Percentiles rank a stretch among this genome's conserved stretches.
These are phyloP conservation scores for Arctostaphylos glauca DNA, from an alignment of 148 eudicot genomes.

Conservation along the genomic window DNA sequence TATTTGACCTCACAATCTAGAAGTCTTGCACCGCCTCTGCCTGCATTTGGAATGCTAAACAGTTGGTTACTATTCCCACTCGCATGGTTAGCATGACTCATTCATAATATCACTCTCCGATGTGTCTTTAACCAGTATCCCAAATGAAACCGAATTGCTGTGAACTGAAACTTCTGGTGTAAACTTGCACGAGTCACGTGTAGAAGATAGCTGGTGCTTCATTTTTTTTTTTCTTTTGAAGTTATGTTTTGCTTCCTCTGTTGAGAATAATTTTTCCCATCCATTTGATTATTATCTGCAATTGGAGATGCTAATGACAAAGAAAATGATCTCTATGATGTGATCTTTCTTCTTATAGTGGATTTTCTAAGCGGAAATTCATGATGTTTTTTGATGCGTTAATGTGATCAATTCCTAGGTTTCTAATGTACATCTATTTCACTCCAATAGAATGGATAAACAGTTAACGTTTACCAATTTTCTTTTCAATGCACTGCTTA, in stretches of 20 bases:
- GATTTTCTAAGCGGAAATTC: neutral
- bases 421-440: neutral
- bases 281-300: neutral
- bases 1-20: no score
- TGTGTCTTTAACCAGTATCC: neutral
- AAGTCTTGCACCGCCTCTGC: no score
- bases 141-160: neutral
- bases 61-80: neutral
- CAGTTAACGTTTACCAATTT: neutral
- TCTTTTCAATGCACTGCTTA: neutral
- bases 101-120: neutral
- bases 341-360: constrained; percentile 2
- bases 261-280: neutral
- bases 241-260: no score
- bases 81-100: neutral
- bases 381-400: neutral
- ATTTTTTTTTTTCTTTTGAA: neutral
- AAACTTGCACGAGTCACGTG: neutral
- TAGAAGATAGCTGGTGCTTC: neutral
- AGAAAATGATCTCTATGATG: neutral
- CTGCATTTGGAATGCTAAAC: neutral
- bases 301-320: neutral
- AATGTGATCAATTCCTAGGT: constrained; percentile 1
- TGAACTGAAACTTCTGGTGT: neutral
- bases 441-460: neutral